Conservation (phyloP, 2,329 filamentous ascomycete species). For the Bipolaris gigantea region DNA sequence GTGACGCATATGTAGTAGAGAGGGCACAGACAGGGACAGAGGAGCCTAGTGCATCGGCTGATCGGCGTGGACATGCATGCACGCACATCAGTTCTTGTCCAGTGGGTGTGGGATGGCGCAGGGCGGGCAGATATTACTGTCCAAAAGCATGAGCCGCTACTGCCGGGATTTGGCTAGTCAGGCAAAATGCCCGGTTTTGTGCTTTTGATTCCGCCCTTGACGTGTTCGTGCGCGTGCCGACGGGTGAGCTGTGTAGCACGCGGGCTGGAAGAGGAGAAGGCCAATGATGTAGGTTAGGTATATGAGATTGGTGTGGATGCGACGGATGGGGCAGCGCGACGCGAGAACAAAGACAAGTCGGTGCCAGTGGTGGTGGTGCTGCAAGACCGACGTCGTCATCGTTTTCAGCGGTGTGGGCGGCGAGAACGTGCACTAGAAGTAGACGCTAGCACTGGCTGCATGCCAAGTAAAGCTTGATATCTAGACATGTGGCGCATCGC, state of each 20-base stretch:
- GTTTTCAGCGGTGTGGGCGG: constrained; percentile 9
- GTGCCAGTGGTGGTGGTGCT: background rate
- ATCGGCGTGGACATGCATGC: constrained; percentile 3
- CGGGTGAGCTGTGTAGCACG: constrained; percentile 4
- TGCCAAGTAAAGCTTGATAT: constrained; percentile 13
- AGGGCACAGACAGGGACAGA: background rate
- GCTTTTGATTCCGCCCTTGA: background rate
- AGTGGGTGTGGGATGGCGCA: constrained; percentile 13
- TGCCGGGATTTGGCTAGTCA: constrained; percentile 4
- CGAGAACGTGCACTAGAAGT: constrained; percentile 1
- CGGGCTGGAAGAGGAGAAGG: background rate
- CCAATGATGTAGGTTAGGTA: constrained; percentile 1
- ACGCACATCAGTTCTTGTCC: constrained; percentile 1
- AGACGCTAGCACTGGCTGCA: background rate
- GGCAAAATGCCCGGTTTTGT: constrained; percentile 7
- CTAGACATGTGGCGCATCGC: constrained; percentile 3
- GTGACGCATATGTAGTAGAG: too few species aligned
- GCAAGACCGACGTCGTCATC: constrained; percentile 14
- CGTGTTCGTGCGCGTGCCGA: background rate
- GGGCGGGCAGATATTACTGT: constrained; percentile 18
- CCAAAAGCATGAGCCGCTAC: constrained; percentile 1
- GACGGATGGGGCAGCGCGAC: constrained; percentile 6
- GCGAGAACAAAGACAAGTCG: background rate
- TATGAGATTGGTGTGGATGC: background rate
- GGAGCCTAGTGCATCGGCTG: constrained; percentile 7